Conservation (phyloP, 345 rosid genomes). For the Psidium friedrichsthalianum region DNA sequence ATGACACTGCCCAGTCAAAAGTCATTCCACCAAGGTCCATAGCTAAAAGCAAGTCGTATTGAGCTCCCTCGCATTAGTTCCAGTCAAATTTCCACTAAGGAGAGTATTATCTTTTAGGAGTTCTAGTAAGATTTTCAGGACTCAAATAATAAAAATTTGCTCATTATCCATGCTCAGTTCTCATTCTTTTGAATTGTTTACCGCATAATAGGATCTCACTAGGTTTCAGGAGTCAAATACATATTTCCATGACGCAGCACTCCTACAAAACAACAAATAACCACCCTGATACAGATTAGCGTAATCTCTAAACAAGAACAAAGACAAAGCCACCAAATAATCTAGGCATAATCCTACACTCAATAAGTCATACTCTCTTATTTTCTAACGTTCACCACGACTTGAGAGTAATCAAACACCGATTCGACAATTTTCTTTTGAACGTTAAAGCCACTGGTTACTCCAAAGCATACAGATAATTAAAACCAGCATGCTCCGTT, state of each 20-base stretch:
- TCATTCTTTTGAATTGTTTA: not conserved
- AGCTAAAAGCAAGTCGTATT: not conserved
- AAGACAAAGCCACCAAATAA: too few relatives aligned
- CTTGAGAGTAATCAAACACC: not conserved
- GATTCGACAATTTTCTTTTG: not conserved
- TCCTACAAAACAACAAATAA: not conserved
- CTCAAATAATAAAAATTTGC: not conserved
- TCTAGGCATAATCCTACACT: too few relatives aligned
- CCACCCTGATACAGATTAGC: too few relatives aligned
- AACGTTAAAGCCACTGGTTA: not conserved
- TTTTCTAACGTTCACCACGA: too few relatives aligned
- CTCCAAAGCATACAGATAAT: not conserved
- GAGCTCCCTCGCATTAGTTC: not conserved
- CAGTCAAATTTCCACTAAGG: not conserved
- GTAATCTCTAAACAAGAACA: not conserved
- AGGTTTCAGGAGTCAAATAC: not conserved
- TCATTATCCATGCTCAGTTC: not conserved
- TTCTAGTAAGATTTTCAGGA: too few relatives aligned
- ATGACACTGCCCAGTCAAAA: not conserved
- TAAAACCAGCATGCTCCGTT: not conserved
- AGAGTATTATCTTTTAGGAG: not conserved
- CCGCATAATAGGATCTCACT: not conserved
- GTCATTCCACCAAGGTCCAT: not conserved
- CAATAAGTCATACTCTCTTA: too few relatives aligned
- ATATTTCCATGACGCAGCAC: not conserved